Evolutionary conservation across 2,329 filamentous ascomycete species (phyloP).

Genomic region (Escovopsis weberi): DNA sequence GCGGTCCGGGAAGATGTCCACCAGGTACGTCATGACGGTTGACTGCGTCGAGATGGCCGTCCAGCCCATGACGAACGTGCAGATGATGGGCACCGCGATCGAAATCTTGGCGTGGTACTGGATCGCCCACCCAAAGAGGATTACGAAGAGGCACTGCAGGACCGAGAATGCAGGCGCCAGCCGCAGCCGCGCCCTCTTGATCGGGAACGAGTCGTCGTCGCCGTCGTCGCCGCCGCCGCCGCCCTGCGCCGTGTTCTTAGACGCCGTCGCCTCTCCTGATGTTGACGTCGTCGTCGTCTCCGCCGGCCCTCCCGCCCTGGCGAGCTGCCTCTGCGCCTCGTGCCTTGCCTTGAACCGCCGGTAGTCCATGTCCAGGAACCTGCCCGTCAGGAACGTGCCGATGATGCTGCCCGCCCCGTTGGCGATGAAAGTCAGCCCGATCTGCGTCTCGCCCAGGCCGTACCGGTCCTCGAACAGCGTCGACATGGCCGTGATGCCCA

Average conservation of each 20-base stretch:
- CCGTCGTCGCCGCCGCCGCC: conserved; percentile 35
- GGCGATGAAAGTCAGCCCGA: conserved; percentile 39
- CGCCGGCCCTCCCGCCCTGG: no score
- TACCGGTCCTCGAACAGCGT: conserved; percentile 35
- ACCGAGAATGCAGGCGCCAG: conserved; percentile 34
- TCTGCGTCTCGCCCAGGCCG: conserved; percentile 39
- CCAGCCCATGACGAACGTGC: conserved; percentile 32
- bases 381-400: conserved; percentile 32
- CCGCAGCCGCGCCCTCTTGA: conserved; percentile 35
- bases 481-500: conserved; percentile 36
- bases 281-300: no score
- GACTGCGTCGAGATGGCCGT: conserved; percentile 40
- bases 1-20: conserved; percentile 40
- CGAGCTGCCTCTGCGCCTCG: conserved; percentile 11
- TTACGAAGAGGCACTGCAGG: conserved; percentile 35
- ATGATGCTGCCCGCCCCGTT: conserved; percentile 33
- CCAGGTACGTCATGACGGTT: conserved; percentile 34
- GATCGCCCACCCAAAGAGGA: conserved; percentile 38
- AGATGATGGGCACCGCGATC: conserved; percentile 31
- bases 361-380: conserved; percentile 53
- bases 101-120: conserved; percentile 25
- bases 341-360: conserved; percentile 37
- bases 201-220: conserved; percentile 30
- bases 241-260: conserved; percentile 18
- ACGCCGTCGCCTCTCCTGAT: no score